Base-by-base conservation (phyloP, 257 asterid species). In the Solanum paucissectum region DNA sequence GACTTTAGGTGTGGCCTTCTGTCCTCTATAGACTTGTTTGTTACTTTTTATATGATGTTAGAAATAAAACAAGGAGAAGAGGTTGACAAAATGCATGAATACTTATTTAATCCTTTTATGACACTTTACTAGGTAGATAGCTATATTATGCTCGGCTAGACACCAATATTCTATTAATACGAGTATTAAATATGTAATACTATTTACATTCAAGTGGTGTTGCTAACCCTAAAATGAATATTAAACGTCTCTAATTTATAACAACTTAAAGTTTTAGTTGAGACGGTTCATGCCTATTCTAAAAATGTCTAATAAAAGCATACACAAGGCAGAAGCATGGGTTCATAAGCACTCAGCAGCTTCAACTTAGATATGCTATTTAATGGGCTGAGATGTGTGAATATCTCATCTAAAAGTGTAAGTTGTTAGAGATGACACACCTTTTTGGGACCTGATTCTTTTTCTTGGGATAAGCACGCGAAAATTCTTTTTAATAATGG, bases 1-100 rank as follows among this genome's bases (percentile, higher is more conserved):
- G 92, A 89, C 91, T 84, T 93, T 97, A 83, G 99, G 98, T 95
- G 68, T 36, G 91, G 91, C 86, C 69, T 81, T 76, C 82, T 89
- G 55, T 87, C 52, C 88, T 81, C 38, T 25, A 37, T 29, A 29
- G 37, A 75, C 40, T 60, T 23, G 29, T 84, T 68, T 25, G 69
- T 72, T 87, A 73, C 83, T 72, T 76, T 38, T 11, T 84, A 34
- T 46, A 64, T 58, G 69, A 49, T 49, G 32, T 49, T 33, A 82
- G 44, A 49, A 49, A 82, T 49, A 18, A 82, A 82, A 10, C 86
- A 32, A 82, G 12, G 69, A 82, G 44, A 82, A 82, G 12, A 82
- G 86, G 44, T 32, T 82, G 21, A 82, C 69, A 38, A 12, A 76
- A 38, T 76, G 55, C 5, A 12, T 76, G 60, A 75, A 34, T 73